phyloP scores from a whole-genome alignment of 306 rosid genomes.

The Glycine tomentella region DNA sequence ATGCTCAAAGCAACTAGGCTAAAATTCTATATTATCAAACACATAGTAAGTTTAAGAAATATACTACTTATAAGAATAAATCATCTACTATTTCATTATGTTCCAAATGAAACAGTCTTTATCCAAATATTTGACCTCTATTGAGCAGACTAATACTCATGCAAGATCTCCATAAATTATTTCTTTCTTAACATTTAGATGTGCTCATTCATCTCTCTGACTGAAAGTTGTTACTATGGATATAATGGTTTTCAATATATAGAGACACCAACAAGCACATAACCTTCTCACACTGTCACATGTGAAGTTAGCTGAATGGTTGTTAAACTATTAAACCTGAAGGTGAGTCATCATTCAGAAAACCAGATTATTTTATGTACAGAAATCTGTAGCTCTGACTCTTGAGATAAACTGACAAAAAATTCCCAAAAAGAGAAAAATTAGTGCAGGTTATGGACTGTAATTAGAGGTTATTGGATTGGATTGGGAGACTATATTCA shows the following conservation, averaged over 20 bases:
- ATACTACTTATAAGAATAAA: slow-evolving; percentile 4
- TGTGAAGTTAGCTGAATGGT: not conserved
- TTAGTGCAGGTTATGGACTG: not conserved
- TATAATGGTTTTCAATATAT: not conserved
- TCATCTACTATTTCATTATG: not conserved
- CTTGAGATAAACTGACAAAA: not conserved
- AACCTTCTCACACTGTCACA: slow-evolving; percentile 10
- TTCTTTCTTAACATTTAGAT: slow-evolving; percentile 1
- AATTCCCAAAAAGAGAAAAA: slow-evolving; percentile 4
- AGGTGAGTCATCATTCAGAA: not conserved
- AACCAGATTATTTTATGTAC: not conserved
- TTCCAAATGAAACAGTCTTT: not conserved
- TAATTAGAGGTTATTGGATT: not conserved
- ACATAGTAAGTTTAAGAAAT: not conserved
- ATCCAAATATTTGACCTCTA: slow-evolving; percentile 6
- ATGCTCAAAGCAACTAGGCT: not conserved
- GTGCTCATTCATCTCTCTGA: slow-evolving; percentile 14
- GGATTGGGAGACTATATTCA: not conserved
- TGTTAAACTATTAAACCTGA: slow-evolving; percentile 14
- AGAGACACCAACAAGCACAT: not conserved
- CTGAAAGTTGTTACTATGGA: not conserved
- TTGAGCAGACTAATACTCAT: not conserved
- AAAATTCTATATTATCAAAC: not conserved
- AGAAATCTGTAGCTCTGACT: not conserved
- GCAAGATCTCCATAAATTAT: not conserved